phyloP scores from a whole-genome alignment of 352 stramenopile genomes.

The Globisporangium sylvaticum region DNA sequence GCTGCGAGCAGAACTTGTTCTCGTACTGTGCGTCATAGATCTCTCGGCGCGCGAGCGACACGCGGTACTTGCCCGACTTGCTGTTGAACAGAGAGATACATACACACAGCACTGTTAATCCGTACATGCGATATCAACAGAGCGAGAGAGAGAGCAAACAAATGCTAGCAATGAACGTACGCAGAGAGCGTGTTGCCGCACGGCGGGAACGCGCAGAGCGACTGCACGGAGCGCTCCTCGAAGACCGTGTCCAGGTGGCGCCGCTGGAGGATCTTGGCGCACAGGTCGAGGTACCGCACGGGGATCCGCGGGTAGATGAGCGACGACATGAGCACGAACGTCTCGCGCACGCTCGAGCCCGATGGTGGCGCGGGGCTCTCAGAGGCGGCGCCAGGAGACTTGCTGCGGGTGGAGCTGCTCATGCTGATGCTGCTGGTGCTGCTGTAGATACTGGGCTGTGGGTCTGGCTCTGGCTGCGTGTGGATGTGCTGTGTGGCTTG shows the following conservation, averaged over 20 bases:
- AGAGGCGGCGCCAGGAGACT: background rate
- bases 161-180: constrained; percentile 23
- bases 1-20: constrained; percentile 76
- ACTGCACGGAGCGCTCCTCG: constrained; percentile 67
- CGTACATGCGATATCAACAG: background rate
- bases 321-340: constrained; percentile 78
- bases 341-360: constrained; percentile 68
- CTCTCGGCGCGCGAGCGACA: constrained; percentile 67
- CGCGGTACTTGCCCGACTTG: constrained; percentile 58
- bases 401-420: background rate
- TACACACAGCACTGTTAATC: background rate
- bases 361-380: constrained; percentile 12
- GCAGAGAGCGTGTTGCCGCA: constrained; percentile 50
- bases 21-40: constrained; percentile 82
- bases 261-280: constrained; percentile 63
- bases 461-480: background rate
- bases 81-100: constrained; percentile 21
- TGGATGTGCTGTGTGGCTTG: background rate
- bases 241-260: constrained; percentile 82
- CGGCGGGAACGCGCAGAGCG: constrained; percentile 66
- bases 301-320: constrained; percentile 63
- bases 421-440: background rate
- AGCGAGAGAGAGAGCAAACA: no score
- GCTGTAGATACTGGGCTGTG: background rate
- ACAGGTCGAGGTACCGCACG: constrained; percentile 62